Evolutionary conservation across 108 stramenopile genomes (phyloP), one percentile per base, ranked within the genome.

Genomic region (Aurantiochytrium sp.): DNA sequence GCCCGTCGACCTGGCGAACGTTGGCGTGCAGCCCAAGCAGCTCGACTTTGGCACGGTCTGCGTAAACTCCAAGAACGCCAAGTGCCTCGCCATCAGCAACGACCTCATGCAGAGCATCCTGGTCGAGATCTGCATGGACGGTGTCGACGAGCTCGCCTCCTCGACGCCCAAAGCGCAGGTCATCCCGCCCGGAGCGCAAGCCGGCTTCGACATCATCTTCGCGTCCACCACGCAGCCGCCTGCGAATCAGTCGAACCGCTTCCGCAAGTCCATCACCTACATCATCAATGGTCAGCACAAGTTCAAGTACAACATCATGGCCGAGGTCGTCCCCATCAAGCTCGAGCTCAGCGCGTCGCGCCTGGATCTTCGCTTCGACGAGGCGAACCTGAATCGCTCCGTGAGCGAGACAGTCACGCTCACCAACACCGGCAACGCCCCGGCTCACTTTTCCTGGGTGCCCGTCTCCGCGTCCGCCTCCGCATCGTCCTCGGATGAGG

Each of bases 161-260:
- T 48, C 87, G 17, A 68, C 30, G 21, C 89, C 89, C 27, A 37
- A 68, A 12, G 24, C 53, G 6, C 92, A 92, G 45, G 90, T 92
- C 42, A 55, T 91, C 15, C 91, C 92, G 4, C 27, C 85, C 30
- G 89, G 87, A 0, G 52, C 69, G 21, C 31, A 24, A 68, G 90
- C 90, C 10, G 92, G 92, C 30, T 92, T 91, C 55, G 92, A 92
- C 87, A 54, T 92, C n/a, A 37, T 4, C 3, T 89, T 92, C 55
- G 24, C 31, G 54, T 48, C 73, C n/a, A 39, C 73, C 0, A 48
- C 73, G 17, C 73, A 81, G 24, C 73, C 73, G n/a, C 32, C 41
- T 19, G 55, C 45, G 42, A 86, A 48, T 32, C 69, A 88, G 37
- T 21, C 45, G 50, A 30, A n/a, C 10, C 37, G 85, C 12, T 86